A percentile compares a stretch with the other conserved stretches of the same genome.
Evolutionary conservation across 441 rosid genomes (phyloP).

Genomic region (Syzygium malaccense): DNA sequence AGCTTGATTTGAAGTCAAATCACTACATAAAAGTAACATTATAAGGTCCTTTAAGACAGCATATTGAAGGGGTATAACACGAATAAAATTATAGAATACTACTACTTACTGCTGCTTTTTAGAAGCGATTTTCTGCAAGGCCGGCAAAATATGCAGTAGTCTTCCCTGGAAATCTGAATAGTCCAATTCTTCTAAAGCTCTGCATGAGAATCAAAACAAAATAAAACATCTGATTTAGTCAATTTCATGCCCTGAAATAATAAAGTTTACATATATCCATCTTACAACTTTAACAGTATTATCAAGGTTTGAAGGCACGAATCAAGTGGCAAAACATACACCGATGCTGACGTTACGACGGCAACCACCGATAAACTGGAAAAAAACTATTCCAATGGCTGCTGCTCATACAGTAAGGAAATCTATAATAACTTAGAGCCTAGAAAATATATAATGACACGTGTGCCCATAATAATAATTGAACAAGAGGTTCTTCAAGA

Average conservation of each 20-base stretch:
- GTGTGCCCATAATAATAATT: background rate
- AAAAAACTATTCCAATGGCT: background rate
- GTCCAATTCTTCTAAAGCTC: slow-evolving; percentile 78
- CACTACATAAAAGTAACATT: slow-evolving; percentile 21
- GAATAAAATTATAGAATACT: background rate
- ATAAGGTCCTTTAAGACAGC: background rate
- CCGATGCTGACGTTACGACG: background rate
- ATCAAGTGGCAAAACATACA: background rate
- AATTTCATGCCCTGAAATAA: background rate
- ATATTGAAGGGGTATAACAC: background rate
- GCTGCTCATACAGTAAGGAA: background rate
- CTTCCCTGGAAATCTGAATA: slow-evolving; percentile 84
- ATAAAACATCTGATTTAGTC: background rate
- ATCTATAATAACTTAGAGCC: background rate
- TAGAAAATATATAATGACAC: background rate
- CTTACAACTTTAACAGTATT: background rate
- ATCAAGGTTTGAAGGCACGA: background rate
- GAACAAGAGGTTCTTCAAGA: background rate
- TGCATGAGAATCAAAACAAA: slow-evolving; percentile 18
- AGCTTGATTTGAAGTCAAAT: slow-evolving; percentile 18
- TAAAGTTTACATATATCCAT: background rate
- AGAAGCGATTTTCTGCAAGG: slow-evolving; percentile 39
- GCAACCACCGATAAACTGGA: background rate
- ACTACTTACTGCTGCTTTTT: slow-evolving; percentile 52
- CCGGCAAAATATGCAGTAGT: slow-evolving; percentile 75